Conservation (phyloP, 768 basidiomycete genomes). For the Mycena latifolia region DNA sequence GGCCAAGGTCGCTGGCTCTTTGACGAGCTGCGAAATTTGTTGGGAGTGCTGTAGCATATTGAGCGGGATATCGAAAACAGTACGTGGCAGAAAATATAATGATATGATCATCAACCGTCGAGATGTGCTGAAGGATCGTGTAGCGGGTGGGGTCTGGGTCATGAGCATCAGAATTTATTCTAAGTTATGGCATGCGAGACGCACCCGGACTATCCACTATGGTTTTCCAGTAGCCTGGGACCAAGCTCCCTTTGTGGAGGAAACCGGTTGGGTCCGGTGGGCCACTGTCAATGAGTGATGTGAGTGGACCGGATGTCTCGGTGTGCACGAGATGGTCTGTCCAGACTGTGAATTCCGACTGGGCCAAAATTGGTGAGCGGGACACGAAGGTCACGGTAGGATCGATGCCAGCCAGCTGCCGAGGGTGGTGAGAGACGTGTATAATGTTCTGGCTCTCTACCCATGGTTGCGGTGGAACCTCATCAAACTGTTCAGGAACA, state of each 20-base stretch:
- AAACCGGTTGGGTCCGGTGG: neutral
- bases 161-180: neutral
- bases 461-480: neutral
- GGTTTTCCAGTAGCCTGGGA: neutral
- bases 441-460: constrained; percentile 6
- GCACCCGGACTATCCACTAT: neutral
- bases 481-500: neutral
- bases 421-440: constrained; percentile 6
- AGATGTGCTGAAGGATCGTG: neutral
- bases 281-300: neutral
- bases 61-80: neutral
- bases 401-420: neutral
- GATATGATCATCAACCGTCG: neutral
- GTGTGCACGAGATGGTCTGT: neutral
- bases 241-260: neutral
- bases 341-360: neutral
- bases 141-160: too few species aligned
- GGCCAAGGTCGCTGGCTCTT: too few species aligned
- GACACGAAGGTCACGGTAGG: constrained; percentile 1
- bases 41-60: too few species aligned
- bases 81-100: neutral
- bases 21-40: too few species aligned
- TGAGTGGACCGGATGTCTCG: neutral
- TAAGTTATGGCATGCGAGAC: neutral
- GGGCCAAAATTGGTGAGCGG: neutral